Base-by-base conservation (phyloP, 306 rosid species). In the Canavalia gladiata region DNA sequence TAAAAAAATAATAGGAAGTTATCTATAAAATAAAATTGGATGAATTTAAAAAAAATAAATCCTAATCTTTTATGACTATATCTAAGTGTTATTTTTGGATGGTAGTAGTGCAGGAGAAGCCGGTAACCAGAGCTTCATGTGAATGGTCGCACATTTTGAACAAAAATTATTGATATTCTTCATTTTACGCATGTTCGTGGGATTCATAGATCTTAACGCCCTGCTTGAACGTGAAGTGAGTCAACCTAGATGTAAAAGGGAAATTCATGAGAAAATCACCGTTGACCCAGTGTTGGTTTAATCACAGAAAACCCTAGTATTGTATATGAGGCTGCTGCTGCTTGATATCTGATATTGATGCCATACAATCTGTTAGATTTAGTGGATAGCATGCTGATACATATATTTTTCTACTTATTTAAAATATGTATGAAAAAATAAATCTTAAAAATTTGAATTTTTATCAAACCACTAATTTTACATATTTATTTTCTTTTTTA, bases 51-150 rank as follows among this genome's bases (percentile, higher is more conserved):
- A 31, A 35, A 30, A 46, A 0, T 13, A 41, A 18, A 42, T 46
- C 47, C n/a, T 60, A 54, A 34, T 7, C 42, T 35, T 29, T 34
- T 41, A 50, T 62, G 41, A n/a, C 11, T 52, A 8, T 10, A 39
- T 69, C 58, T 77, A 25, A 74, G 34, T 83, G 62, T 58, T 31
- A 33, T 54, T 85, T 69, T 49, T 69, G 65, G 46, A 69, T 74
- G 67, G 75, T 50, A 85, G 79, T 75, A 87, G 81, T 88, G 94
- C 92, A 89, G 98, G 92, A 54, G 97, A 94, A 60, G 42, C 76
- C 83, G 83, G 84, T 85, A 87, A 76, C 76, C 92, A 87, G 86
- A 77, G 84, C 72, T 87, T 86, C 85, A 81, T 86, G 87, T 87
- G 83, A 86, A 80, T 25, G 81, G 75, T 37, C 28, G 50, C 34